These are phyloP conservation scores for Zostera marina DNA, from an alignment of 116 monocot genomes.

Conservation along the genomic window DNA sequence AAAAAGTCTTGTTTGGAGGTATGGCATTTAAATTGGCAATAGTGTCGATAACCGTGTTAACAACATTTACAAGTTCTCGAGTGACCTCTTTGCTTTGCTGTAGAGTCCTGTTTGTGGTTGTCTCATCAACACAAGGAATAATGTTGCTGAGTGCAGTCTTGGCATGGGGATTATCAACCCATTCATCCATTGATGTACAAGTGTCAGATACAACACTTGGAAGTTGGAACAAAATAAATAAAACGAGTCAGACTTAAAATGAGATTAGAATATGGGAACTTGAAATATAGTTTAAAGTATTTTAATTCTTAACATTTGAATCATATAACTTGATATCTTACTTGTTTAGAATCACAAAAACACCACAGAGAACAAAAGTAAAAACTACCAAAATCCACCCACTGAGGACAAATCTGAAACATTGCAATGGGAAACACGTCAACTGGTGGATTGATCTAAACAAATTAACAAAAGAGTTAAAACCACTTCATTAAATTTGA, in stretches of 20 bases:
- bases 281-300: background rate
- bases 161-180: constrained; percentile 64
- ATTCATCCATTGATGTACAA: constrained; percentile 69
- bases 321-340: constrained; percentile 13
- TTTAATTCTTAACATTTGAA: background rate
- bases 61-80: constrained; percentile 43
- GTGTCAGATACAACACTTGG: constrained; percentile 65
- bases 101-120: constrained; percentile 49
- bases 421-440: background rate
- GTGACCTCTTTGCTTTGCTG: constrained; percentile 70
- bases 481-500: background rate
- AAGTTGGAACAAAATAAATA: constrained; percentile 1
- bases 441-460: background rate
- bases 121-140: constrained; percentile 66
- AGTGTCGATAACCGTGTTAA: constrained; percentile 49
- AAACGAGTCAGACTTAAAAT: background rate
- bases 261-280: background rate
- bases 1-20: constrained; percentile 6
- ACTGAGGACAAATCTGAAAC: constrained; percentile 57
- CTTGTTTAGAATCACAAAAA: constrained; percentile 65
- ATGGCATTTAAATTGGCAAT: constrained; percentile 33
- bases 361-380: constrained; percentile 63
- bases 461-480: background rate
- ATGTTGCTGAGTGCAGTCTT: constrained; percentile 72
- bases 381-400: constrained; percentile 76